These are phyloP conservation scores for Cymbopogon flexuosus DNA, from an alignment of 202 grass and related monocot genomes.

Conservation along the genomic window DNA sequence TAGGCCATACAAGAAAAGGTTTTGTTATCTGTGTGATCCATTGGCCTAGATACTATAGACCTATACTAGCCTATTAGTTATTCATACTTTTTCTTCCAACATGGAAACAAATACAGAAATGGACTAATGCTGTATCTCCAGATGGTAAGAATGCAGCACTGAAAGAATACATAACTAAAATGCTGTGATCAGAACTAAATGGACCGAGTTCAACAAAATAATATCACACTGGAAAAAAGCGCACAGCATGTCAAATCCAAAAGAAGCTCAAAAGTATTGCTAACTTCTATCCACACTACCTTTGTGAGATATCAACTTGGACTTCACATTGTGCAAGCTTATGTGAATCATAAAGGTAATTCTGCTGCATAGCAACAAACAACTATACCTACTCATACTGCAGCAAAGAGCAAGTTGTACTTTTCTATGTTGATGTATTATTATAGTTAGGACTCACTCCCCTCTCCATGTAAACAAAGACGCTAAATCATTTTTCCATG, in stretches of 20 bases:
- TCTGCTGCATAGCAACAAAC: background rate
- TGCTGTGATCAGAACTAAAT: background rate
- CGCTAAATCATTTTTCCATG: background rate
- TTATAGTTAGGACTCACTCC: background rate
- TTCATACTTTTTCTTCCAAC: background rate
- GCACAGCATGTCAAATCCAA: background rate
- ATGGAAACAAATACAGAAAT: background rate
- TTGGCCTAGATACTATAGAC: background rate
- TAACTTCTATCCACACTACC: background rate
- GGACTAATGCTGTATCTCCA: background rate
- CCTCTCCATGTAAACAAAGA: slow-evolving; percentile 21
- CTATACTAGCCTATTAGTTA: background rate
- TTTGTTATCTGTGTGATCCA: background rate
- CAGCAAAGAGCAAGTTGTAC: background rate
- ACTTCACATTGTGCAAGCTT: background rate
- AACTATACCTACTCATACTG: background rate
- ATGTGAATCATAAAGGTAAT: background rate
- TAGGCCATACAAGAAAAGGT: background rate
- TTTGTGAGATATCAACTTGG: background rate
- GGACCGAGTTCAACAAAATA: background rate
- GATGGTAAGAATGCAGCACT: background rate
- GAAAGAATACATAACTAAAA: background rate
- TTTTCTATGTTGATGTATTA: background rate
- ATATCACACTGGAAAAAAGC: background rate
- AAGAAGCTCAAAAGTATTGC: background rate